phyloP scores from a whole-genome alignment of 768 basidiomycete genomes.

The Phanerochaete sordida region DNA sequence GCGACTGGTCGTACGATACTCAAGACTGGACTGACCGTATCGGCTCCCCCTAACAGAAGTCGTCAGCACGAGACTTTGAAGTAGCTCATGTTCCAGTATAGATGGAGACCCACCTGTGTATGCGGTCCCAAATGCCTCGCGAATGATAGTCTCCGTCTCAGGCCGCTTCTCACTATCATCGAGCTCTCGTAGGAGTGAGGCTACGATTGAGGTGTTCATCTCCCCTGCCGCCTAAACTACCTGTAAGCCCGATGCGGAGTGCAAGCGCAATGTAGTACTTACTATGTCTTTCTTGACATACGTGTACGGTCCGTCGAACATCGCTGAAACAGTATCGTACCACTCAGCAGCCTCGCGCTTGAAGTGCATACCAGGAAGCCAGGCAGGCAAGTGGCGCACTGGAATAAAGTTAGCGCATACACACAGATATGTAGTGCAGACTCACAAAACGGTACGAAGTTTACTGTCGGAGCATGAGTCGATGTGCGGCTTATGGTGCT shows the following conservation, averaged over 20 bases:
- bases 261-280: not conserved
- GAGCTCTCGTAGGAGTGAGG: constrained; percentile 46
- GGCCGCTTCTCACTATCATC: not conserved
- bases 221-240: constrained; percentile 28
- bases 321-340: not conserved
- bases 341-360: constrained; percentile 11
- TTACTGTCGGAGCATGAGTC: not conserved
- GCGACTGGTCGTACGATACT: not conserved
- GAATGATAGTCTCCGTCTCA: not conserved
- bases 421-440: not conserved
- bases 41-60: not conserved
- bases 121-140: not conserved
- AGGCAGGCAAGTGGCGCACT: constrained; percentile 17
- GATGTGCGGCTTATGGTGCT: not conserved
- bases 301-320: constrained; percentile 55
- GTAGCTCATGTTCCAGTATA: not conserved
- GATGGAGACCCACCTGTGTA: constrained; percentile 22
- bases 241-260: not conserved
- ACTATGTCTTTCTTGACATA: constrained; percentile 17
- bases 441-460: not conserved
- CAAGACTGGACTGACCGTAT: not conserved
- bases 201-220: not conserved
- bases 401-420: not conserved
- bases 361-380: constrained; percentile 20
- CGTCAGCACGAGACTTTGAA: not conserved